Percentiles rank a stretch among this genome's conserved stretches.
Evolutionary conservation across 257 asterid species (phyloP).

Genomic region (Nicotiana attenuata): DNA sequence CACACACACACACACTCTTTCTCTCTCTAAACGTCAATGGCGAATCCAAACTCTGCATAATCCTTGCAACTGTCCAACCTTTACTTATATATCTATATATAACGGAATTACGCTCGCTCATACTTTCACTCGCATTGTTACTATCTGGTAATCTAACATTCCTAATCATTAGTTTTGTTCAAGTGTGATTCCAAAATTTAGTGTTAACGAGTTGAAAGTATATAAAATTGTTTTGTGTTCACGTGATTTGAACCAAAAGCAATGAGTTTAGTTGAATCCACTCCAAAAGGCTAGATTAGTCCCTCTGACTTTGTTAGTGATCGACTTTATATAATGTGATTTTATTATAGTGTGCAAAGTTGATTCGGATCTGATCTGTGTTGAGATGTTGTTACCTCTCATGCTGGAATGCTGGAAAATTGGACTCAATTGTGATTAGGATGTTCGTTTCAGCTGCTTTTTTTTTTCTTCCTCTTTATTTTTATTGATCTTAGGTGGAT

Average conservation of each 20-base stretch:
- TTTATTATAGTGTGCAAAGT: not conserved
- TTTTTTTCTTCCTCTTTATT: not conserved
- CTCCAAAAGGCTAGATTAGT: not conserved
- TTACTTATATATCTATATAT: not conserved
- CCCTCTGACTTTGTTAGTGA: not conserved
- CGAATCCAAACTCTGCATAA: not conserved
- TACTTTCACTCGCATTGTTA: not conserved
- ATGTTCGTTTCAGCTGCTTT: not conserved
- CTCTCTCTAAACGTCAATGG: constrained; percentile 5
- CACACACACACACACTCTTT: too few species aligned
- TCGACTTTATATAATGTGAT: not conserved
- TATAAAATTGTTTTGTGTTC: not conserved
- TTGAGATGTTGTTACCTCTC: not conserved
- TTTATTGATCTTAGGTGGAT: not conserved
- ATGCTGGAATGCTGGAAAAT: not conserved
- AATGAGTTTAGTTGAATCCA: not conserved
- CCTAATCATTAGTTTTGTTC: not conserved
- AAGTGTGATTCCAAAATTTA: not conserved
- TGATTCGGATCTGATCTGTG: not conserved
- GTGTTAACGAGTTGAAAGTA: not conserved
- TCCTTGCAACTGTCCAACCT: not conserved
- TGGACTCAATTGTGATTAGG: not conserved
- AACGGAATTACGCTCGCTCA: not conserved
- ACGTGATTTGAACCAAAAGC: not conserved
- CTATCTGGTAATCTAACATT: not conserved